phyloP scores from a whole-genome alignment of 2,329 filamentous ascomycete species.

The Trichoderma atroviride region DNA sequence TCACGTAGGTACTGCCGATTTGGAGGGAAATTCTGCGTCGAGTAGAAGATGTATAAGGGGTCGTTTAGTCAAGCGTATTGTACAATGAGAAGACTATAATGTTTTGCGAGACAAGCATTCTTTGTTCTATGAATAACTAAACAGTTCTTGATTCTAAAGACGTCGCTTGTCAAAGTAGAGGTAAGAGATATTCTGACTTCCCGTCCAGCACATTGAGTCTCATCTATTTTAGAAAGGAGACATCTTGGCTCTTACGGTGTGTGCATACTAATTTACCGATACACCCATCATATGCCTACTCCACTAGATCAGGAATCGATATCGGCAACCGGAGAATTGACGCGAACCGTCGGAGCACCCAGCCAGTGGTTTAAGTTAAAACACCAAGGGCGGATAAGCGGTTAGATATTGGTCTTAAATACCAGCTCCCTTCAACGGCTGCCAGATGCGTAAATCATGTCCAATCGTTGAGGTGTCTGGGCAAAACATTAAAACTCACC shows the following conservation, averaged over 20 bases:
- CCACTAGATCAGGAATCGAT: background rate
- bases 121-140: background rate
- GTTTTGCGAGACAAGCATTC: background rate
- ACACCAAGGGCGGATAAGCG: background rate
- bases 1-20: background rate
- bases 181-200: background rate
- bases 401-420: background rate
- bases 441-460: background rate
- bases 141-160: background rate
- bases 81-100: background rate
- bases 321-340: background rate
- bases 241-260: background rate
- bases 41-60: too few relatives aligned
- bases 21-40: background rate
- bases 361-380: too few relatives aligned
- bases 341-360: background rate
- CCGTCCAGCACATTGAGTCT: background rate
- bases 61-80: background rate
- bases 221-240: background rate
- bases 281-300: too few relatives aligned
- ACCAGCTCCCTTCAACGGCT: background rate
- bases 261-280: background rate
- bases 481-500: background rate
- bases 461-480: background rate
- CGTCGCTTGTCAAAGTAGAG: background rate